Conservation (phyloP, 2,329 filamentous ascomycete genomes). For the Alternaria atra region DNA sequence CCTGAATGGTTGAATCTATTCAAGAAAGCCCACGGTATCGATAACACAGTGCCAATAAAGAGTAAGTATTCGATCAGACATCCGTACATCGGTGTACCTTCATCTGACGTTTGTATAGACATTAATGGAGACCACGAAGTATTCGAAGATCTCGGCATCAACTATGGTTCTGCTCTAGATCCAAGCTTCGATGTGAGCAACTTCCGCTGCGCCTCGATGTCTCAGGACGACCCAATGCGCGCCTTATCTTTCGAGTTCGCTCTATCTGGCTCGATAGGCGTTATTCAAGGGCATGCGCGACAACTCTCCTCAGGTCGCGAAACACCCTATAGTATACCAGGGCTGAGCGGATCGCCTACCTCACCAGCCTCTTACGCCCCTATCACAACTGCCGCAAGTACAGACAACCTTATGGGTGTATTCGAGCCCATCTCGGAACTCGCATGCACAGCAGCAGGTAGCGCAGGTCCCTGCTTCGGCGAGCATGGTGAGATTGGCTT, state of each 20-base stretch:
- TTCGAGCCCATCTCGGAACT: conserved; percentile 34
- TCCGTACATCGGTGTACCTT: background rate
- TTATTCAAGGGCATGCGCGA: conserved; percentile 23
- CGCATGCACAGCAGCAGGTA: conserved; percentile 20
- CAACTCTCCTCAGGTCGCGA: conserved; percentile 24
- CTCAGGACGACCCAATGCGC: conserved; percentile 21
- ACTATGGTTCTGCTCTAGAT: conserved; percentile 33
- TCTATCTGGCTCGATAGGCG: conserved; percentile 33
- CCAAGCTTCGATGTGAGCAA: conserved; percentile 42
- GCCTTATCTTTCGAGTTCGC: conserved; percentile 36
- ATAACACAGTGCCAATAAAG: conserved; percentile 14
- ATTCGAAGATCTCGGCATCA: conserved; percentile 47
- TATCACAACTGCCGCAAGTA: conserved; percentile 16
- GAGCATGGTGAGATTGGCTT: conserved; percentile 36
- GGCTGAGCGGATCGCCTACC: conserved; percentile 28
- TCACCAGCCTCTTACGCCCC: conserved; percentile 23
- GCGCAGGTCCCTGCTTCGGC: conserved; percentile 29
- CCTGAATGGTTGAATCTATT: conserved; percentile 59
- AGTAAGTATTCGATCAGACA: conserved; percentile 4
- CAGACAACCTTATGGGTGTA: conserved; percentile 16
- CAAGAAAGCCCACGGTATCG: conserved; percentile 59
- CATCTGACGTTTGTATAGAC: conserved; percentile 7
- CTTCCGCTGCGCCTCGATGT: conserved; percentile 26
- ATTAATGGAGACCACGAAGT: conserved; percentile 35
- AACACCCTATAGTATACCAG: conserved; percentile 26